phyloP scores from a whole-genome alignment of 768 basidiomycete species.

The Hirschioporus abietinus region DNA sequence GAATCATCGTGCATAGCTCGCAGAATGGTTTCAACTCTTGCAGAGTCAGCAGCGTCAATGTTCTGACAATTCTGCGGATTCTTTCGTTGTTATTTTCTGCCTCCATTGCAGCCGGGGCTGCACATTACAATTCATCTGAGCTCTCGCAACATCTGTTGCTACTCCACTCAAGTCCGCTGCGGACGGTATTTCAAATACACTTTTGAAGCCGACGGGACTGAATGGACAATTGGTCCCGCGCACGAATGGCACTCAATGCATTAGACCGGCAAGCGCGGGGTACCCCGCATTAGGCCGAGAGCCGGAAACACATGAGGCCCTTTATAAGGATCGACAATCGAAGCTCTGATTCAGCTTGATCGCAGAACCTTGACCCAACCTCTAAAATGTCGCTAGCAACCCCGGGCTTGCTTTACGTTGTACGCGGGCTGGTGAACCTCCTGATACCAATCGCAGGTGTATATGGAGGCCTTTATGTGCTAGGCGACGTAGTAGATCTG shows the following conservation, averaged over 20 bases:
- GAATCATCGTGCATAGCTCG: too few species aligned
- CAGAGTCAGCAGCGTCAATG: not conserved
- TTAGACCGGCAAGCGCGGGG: not conserved
- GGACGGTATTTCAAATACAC: not conserved
- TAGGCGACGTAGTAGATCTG: slow-evolving; percentile 11
- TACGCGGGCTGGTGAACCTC: not conserved
- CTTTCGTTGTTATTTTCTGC: not conserved
- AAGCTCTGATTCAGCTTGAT: not conserved
- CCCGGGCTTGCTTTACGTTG: slow-evolving; percentile 8
- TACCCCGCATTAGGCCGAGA: not conserved
- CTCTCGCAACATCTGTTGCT: not conserved
- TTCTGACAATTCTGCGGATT: not conserved
- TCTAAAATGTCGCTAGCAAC: slow-evolving; percentile 7
- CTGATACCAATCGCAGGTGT: not conserved
- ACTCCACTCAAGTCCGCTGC: not conserved
- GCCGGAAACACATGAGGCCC: not conserved
- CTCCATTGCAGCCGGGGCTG: not conserved
- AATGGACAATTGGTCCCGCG: not conserved
- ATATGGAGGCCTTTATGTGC: not conserved
- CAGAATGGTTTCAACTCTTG: not conserved
- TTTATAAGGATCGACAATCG: not conserved
- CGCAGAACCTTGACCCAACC: not conserved
- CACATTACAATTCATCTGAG: not conserved
- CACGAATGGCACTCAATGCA: not conserved
- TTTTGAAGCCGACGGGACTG: not conserved